These are phyloP conservation scores for Panaeolus cyanescens DNA, from an alignment of 768 basidiomycete species.

Conservation along the genomic window DNA sequence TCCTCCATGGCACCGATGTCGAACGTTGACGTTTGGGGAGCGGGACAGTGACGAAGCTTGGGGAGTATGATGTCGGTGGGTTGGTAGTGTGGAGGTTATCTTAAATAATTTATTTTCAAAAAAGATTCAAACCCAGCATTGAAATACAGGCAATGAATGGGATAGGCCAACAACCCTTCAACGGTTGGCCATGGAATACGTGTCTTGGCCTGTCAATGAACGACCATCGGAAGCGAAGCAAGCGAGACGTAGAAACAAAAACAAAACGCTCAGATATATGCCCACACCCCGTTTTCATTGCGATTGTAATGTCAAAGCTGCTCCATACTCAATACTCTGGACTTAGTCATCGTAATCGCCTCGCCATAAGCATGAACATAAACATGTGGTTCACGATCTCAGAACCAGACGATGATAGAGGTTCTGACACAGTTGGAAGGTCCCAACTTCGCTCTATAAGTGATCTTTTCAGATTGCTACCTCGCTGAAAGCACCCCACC, in stretches of 20 bases:
- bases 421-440: too few species aligned
- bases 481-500: conserved; percentile 1
- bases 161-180: neutral
- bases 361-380: neutral
- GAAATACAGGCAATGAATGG: neutral
- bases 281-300: too few species aligned
- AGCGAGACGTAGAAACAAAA: neutral
- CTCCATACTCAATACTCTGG: too few species aligned
- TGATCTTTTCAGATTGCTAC: too few species aligned
- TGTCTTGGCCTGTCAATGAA: neutral
- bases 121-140: neutral
- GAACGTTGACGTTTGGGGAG: neutral
- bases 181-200: neutral
- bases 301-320: too few species aligned
- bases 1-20: neutral
- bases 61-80: neutral
- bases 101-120: neutral
- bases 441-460: too few species aligned
- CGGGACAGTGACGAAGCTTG: neutral
- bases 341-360: too few species aligned
- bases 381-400: neutral
- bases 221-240: neutral
- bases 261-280: neutral
- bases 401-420: too few species aligned
- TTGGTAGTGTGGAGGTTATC: neutral